Percentiles rank a stretch among this genome's conserved stretches.
These are phyloP conservation scores for Septoria linicola DNA, from an alignment of 2,329 filamentous ascomycete genomes.

Conservation along the genomic window DNA sequence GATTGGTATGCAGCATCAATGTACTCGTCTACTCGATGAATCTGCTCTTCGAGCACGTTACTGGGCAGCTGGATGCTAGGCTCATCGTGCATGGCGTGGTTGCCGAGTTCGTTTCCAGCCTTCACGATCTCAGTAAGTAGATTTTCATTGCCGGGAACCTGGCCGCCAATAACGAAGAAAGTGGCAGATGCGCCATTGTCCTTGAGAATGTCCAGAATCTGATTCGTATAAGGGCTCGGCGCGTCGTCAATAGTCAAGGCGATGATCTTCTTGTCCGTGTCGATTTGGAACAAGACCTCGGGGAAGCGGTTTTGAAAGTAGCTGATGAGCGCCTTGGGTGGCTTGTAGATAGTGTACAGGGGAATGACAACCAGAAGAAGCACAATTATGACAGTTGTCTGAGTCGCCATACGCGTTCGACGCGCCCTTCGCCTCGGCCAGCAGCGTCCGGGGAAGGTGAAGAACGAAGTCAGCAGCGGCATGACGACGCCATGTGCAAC, in stretches of 20 bases:
- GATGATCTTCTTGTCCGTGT: constrained; percentile 61
- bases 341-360: constrained; percentile 76
- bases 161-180: constrained; percentile 83
- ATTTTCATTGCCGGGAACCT: constrained; percentile 58
- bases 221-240: constrained; percentile 68
- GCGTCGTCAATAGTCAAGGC: constrained; percentile 87
- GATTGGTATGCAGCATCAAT: constrained; percentile 58
- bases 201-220: constrained; percentile 68
- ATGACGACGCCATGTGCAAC: constrained; percentile 26
- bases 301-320: constrained; percentile 72
- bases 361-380: constrained; percentile 38
- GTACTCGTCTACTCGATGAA: constrained; percentile 61
- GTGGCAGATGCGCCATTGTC: constrained; percentile 69
- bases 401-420: constrained; percentile 34
- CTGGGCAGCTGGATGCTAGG: constrained; percentile 63
- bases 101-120: constrained; percentile 64
- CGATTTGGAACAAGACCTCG: constrained; percentile 73
- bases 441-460: constrained; percentile 35
- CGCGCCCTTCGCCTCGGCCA: constrained; percentile 35
- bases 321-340: constrained; percentile 67
- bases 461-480: constrained; percentile 36
- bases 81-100: constrained; percentile 89
- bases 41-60: constrained; percentile 61
- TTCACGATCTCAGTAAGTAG: constrained; percentile 54
- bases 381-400: constrained; percentile 27